These are phyloP conservation scores for Kwoniella sp. DNA, from an alignment of 768 basidiomycete genomes.

Conservation along the genomic window DNA sequence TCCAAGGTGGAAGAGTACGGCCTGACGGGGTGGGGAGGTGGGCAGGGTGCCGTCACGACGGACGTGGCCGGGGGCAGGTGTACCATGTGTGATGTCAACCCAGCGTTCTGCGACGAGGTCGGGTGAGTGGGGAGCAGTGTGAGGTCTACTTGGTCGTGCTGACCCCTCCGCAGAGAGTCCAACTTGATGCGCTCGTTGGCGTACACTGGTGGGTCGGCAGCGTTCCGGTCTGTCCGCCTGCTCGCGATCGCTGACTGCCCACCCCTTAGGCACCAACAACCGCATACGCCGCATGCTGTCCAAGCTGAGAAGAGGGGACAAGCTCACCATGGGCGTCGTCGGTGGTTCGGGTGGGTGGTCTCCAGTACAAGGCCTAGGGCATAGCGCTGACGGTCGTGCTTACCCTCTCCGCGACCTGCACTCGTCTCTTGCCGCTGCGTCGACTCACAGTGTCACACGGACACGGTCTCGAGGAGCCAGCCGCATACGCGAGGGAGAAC, in stretches of 20 bases:
- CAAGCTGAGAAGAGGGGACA: conserved; percentile 25
- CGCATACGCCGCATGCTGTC: conserved; percentile 25
- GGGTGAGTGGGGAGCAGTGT: conserved; percentile 16
- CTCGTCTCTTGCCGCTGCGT: not conserved
- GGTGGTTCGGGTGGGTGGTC: conserved; percentile 39
- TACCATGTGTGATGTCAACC: conserved; percentile 20
- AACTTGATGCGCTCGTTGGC: conserved; percentile 12
- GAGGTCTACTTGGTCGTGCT: too few relatives aligned
- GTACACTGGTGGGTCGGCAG: conserved; percentile 7
- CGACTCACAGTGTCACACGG: conserved; percentile 21
- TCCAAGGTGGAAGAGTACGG: conserved; percentile 7
- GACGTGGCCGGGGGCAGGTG: not conserved
- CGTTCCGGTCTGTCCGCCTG: not conserved
- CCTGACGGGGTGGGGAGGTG: not conserved
- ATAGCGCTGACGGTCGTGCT: too few relatives aligned
- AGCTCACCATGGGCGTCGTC: conserved; percentile 36
- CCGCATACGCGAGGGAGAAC: conserved; percentile 14
- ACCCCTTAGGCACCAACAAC: conserved; percentile 23
- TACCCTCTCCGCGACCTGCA: too few relatives aligned
- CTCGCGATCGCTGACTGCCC: not conserved
- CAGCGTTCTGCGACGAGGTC: conserved; percentile 23
- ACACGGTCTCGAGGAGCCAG: conserved; percentile 13
- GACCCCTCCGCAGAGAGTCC: not conserved
- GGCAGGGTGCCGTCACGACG: not conserved
- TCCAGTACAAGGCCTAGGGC: not conserved